Evolutionary conservation across 1,139 yeast species (phyloP), one percentile per base, ranked within the genome.

Genomic region (Magnusiomyces magnusii): DNA sequence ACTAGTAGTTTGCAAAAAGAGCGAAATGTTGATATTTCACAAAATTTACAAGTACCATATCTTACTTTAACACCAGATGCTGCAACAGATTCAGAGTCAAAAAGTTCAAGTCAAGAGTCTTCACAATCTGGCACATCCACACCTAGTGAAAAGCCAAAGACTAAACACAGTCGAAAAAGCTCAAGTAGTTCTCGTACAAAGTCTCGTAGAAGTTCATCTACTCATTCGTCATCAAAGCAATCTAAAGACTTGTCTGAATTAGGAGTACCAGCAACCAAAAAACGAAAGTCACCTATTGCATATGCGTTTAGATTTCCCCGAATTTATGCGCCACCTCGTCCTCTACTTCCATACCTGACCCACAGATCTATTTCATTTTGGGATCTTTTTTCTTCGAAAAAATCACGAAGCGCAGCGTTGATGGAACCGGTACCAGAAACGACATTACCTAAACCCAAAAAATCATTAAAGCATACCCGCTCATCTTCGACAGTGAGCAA

Each of bases 261-360:
- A 7, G 2, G n/a, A 3, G 50, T 19, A n/a, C 34, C 51, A 15
- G 31, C 51, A 25, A n/a, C 47, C 24, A 53, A 53, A 21, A 39
- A 27, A 25, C 55, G 55, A 19, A 53, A 42, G 28, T 53, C 55
- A 36, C 55, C 55, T 17, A 19, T 53, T 24, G 47, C 55, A 36
- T 53, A 53, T 53, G 55, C 49, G 17, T 39, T 27, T 27, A 39
- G 28, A 27, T 39, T 41, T 17, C 55, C 55, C 41, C 25, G 55
- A 41, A 24, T 53, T 19, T 53, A 53, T 23, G 47, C 55, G 3
- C 55, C 55, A 23, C 55, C 55, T 17, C 31, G 49, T 13, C 55
- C 55, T 13, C 24, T 53, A 24, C 49, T 53, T 41, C 55, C 55
- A 13, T 49, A 34, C n/a, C 55, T 25, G 27, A 31, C 53, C 2